These are phyloP conservation scores for Chlorella sp. DNA, from an alignment of 139 green algal genomes.

Conservation along the genomic window DNA sequence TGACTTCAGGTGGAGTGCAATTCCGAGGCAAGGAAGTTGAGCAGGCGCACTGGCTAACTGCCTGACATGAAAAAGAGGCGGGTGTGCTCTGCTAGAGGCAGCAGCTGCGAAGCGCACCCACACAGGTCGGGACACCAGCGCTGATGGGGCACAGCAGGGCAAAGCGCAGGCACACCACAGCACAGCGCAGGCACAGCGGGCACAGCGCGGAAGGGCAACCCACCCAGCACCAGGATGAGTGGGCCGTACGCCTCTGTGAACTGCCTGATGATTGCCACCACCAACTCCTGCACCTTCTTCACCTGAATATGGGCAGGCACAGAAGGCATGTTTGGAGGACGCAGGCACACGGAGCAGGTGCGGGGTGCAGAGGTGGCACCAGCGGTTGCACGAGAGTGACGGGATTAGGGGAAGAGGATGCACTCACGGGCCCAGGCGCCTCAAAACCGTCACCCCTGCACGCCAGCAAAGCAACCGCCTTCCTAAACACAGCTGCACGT, in stretches of 20 bases:
- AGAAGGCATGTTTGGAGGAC: not conserved
- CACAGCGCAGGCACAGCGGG: not conserved
- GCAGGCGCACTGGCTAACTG: not conserved
- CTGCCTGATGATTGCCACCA: constrained; percentile 56
- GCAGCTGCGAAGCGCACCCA: too few relatives aligned
- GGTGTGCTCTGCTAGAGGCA: too few relatives aligned
- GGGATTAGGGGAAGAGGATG: too few relatives aligned
- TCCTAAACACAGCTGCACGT: too few relatives aligned
- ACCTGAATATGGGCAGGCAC: not conserved
- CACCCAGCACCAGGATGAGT: constrained; percentile 61
- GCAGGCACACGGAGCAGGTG: not conserved
- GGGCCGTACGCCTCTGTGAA: constrained; percentile 69
- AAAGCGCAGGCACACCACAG: not conserved
- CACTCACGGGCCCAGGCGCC: not conserved
- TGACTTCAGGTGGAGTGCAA: too few relatives aligned
- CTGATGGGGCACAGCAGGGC: not conserved
- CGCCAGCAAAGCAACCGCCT: too few relatives aligned
- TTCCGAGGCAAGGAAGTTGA: not conserved
- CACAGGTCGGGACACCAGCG: too few relatives aligned
- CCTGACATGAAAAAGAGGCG: not conserved
- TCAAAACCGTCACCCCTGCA: not conserved
- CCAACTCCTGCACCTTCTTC: constrained; percentile 50
- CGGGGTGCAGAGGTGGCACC: not conserved
- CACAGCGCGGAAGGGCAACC: not conserved
- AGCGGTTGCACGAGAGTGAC: too few relatives aligned